Conservation (phyloP, 805 yeast species). For the Clavispora phyllophila region DNA sequence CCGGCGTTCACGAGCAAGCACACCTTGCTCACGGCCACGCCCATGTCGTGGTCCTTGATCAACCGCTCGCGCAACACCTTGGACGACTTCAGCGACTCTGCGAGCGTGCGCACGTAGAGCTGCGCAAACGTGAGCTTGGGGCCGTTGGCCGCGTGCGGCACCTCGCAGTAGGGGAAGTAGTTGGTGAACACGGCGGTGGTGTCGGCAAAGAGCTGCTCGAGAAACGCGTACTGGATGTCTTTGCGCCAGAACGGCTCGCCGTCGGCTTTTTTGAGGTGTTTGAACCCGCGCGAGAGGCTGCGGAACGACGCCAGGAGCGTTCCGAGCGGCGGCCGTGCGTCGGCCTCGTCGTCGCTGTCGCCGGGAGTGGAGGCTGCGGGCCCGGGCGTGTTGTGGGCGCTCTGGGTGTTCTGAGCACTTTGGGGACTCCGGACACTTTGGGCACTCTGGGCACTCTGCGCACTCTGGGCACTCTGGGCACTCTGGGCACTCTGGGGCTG, state of each 20-base stretch:
- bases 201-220: conserved; percentile 61
- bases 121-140: conserved; percentile 74
- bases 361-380: not conserved
- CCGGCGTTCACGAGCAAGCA: conserved; percentile 89
- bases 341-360: conserved; percentile 4
- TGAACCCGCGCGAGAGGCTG: conserved; percentile 26
- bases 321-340: conserved; percentile 7
- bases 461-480: too few species aligned
- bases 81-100: conserved; percentile 79
- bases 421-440: too few species aligned
- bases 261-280: conserved; percentile 80
- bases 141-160: conserved; percentile 28
- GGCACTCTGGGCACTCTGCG: too few species aligned
- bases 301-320: conserved; percentile 10
- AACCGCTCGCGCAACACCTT: conserved; percentile 76
- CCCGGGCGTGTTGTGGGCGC: too few species aligned
- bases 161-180: conserved; percentile 43
- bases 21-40: conserved; percentile 70
- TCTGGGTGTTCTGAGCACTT: too few species aligned
- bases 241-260: conserved; percentile 89
- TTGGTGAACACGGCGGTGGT: conserved; percentile 63
- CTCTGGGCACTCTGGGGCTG: too few species aligned
- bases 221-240: conserved; percentile 82
- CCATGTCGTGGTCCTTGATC: conserved; percentile 53
- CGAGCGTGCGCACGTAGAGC: conserved; percentile 73